A percentile compares a stretch with the other conserved stretches of the same genome.
phyloP scores from a whole-genome alignment of 2,329 filamentous ascomycete genomes.

The Colletotrichum aenigma region DNA sequence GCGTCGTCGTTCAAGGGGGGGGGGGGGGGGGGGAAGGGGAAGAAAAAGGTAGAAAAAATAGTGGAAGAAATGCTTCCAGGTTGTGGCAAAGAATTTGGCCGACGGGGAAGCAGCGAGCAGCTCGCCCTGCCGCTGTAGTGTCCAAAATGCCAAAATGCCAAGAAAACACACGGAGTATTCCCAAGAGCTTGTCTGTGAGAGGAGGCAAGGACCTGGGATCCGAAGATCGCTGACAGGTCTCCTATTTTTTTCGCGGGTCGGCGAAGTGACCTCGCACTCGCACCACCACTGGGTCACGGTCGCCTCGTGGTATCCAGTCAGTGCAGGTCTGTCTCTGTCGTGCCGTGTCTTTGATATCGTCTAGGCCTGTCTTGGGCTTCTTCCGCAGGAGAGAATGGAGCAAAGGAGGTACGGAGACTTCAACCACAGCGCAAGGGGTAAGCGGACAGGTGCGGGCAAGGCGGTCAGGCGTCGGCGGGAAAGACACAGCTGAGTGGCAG shows the following conservation, averaged over 20 bases:
- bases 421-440: not conserved
- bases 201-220: not conserved
- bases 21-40: not conserved
- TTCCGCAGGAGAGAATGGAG: not conserved
- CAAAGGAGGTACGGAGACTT: not conserved
- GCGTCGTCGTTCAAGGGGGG: not conserved
- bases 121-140: not conserved
- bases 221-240: not conserved
- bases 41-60: not conserved
- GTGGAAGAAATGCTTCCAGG: not conserved
- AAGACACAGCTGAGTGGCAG: not conserved
- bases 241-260: not conserved
- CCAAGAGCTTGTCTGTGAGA: not conserved
- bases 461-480: not conserved
- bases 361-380: conserved; percentile 4
- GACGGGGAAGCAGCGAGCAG: not conserved
- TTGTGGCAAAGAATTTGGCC: conserved; percentile 5
- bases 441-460: not conserved
- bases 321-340: not conserved
- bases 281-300: not conserved
- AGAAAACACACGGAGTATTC: not conserved
- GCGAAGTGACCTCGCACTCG: not conserved
- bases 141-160: not conserved
- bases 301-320: not conserved
- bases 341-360: not conserved